Evolutionary conservation across 768 basidiomycete genomes (phyloP), one percentile per base, ranked within the genome.

Genomic region (Pisolithus sp.): DNA sequence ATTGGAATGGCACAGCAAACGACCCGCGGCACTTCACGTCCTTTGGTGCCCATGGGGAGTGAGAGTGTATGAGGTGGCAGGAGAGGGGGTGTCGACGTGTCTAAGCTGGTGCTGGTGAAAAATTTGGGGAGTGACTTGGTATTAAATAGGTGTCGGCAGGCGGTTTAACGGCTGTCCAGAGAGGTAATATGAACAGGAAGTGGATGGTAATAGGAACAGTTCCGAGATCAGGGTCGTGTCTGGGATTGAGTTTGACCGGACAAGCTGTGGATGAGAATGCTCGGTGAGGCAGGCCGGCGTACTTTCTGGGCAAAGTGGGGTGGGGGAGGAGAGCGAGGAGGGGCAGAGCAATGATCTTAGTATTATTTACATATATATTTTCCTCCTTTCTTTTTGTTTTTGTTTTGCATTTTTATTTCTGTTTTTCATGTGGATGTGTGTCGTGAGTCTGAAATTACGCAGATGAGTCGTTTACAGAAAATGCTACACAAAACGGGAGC

Each of bases 1-100:
- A 93, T 89, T 50, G 90, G 90, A 52, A 93, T 93, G 47, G 90
- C 90, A 65, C 90, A 92, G 71, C 90, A 93, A 59, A 93, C 90
- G 68, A 93, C 78, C 66, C 90, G 86, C 50, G 90, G 90, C 46
- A 80, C 79, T 50, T 84, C 70, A 58, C 89, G 82, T 62, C 87
- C 89, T 76, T 90, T 89, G 58, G 81, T 79, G 59, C 71, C 70
- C 74, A 76, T 77, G 58, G 54, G 57, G 56, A 5, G 40, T 17
- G 54, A 46, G 40, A 41, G 36, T 17, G 40, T 46, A 46, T 37
- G 42, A 30, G 48, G 39, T 15, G 48, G 24, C 10, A 51, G 36
- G 41, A n/a, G 30, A 34, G 17, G 46, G 28, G 30, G 28, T 31
- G 17, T 46, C 4, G 28, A 23, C 7, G 31, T 36, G 46, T 20